phyloP scores from a whole-genome alignment of 2,329 filamentous ascomycete species.

The Colletotrichum truncatum region DNA sequence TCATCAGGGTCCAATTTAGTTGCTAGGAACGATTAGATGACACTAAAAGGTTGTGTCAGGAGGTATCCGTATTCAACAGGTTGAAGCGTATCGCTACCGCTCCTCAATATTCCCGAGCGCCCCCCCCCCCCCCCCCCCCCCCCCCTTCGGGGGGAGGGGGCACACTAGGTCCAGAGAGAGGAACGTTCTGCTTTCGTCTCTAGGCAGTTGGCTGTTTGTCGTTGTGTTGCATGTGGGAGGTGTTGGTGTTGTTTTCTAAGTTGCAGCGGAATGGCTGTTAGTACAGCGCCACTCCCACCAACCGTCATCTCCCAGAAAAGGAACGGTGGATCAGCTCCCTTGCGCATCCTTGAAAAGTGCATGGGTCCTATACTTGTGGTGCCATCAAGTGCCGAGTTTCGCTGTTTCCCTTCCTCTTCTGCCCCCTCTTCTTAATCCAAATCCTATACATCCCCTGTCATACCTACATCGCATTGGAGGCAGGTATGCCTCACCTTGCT shows the following conservation, averaged over 20 bases:
- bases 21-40: conserved; percentile 24
- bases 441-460: neutral
- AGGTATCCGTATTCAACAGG: conserved; percentile 1
- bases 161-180: too few relatives aligned
- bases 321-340: conserved; percentile 27
- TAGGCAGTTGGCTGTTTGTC: neutral
- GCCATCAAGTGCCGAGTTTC: conserved; percentile 32
- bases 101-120: conserved; percentile 16
- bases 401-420: conserved; percentile 1
- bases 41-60: conserved; percentile 20
- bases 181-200: conserved; percentile 21
- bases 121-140: too few relatives aligned
- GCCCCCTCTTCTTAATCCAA: neutral
- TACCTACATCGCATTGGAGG: conserved; percentile 6
- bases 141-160: too few relatives aligned
- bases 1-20: conserved; percentile 23
- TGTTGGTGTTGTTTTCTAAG: conserved; percentile 18
- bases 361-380: conserved; percentile 12
- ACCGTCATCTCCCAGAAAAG: conserved; percentile 33
- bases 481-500: neutral
- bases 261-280: conserved; percentile 29
- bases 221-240: conserved; percentile 1
- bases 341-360: conserved; percentile 12
- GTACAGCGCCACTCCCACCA: conserved; percentile 31
- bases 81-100: conserved; percentile 21